Evolutionary conservation across 176 grass and related monocot species (phyloP), one percentile per base, ranked within the genome.

Genomic region (Miscanthus lutarioriparius): DNA sequence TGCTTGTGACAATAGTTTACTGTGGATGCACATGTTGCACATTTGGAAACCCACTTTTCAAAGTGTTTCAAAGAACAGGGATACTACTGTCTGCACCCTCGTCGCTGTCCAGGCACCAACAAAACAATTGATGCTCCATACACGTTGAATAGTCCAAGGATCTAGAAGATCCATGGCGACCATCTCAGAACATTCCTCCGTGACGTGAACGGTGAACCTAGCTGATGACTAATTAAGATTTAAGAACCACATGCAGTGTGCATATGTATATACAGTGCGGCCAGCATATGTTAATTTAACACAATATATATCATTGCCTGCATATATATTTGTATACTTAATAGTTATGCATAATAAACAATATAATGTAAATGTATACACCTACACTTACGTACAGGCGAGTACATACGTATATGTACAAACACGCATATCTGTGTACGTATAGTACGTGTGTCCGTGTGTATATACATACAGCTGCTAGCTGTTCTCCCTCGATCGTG

Each of bases 141-240:
- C 56, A 61, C n/a, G 32, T 81, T 67, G 85, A 86, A 41, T 43
- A 81, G 59, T 81, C 77, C 32, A n/a, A 41, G 77, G 22, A 28
- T 84, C 71, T 74, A 80, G 76, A 86, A 86, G 77, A 41, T 11
- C 47, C 85, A 40, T 23, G 70, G 68, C 72, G 1, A 66, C 77
- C 77, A 74, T 80, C 75, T 45, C 70, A 35, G 70, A 75, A 67
- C 43, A 64, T 74, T 74, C 77, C 33, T 40, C 22, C 1, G 41
- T 38, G 20, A 81, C 30, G 36, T 37, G 36, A 35, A 35, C 33
- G 33, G 28, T 51, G 43, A 44, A 48, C 26, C 38, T 6, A 64
- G 36, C 49, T 37, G 53, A 56, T 72, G 40, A 45, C 4, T 14
- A 27, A 22, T 22, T n/a, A 12, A 30, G 28, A 30, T 30, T 30